Evolutionary conservation across 345 rosid genomes (phyloP).

Genomic region (Rhodamnia argentea): DNA sequence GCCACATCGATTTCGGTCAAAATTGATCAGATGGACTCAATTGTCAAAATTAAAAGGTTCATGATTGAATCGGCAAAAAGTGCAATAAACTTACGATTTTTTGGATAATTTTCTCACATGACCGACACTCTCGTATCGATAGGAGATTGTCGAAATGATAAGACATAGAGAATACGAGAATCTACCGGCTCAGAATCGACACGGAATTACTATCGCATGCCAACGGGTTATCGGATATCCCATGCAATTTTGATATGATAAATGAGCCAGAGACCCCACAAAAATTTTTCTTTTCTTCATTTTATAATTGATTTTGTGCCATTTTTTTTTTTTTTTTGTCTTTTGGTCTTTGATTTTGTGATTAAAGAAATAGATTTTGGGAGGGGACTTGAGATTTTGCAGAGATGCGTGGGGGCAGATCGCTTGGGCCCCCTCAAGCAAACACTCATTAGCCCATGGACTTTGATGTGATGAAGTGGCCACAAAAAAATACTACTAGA

Average conservation of each 20-base stretch:
- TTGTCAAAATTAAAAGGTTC: too few species aligned
- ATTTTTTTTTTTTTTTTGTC: neutral
- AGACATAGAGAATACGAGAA: neutral
- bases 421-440: conserved; percentile 3
- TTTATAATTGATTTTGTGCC: too few species aligned
- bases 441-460: neutral
- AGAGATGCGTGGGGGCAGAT: neutral
- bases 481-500: neutral
- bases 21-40: too few species aligned
- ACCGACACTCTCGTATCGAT: rapidly evolving
- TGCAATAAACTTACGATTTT: too few species aligned
- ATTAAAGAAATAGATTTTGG: neutral
- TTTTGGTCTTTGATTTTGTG: neutral
- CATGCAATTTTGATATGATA: neutral
- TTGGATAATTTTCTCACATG: too few species aligned
- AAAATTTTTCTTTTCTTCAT: neutral
- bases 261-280: neutral
- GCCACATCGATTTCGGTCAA: too few species aligned
- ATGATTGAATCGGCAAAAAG: too few species aligned
- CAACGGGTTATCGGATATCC: too few species aligned
- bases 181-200: neutral
- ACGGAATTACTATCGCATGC: neutral
- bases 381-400: neutral
- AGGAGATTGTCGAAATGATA: neutral
- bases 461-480: neutral